Evolutionary conservation across 164 flowering plant genomes (phyloP), one percentile per base, ranked within the genome.

Genomic region (Chimonanthus salicifolius): DNA sequence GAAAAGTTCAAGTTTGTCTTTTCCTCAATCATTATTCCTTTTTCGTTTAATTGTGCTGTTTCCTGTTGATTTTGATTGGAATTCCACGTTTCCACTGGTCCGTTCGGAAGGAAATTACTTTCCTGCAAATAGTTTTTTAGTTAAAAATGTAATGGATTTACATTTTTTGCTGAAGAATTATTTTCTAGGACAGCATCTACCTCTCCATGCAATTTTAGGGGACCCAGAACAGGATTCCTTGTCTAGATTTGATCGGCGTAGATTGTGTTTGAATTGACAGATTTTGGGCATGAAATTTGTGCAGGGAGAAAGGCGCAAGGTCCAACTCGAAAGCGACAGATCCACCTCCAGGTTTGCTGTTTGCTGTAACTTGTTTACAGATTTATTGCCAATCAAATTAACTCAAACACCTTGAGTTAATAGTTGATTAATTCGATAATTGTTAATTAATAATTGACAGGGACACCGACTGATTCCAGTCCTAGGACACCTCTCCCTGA

Each of bases 401-500:
- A n/a, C 33, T 54, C 10, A 10, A 11, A 11, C 60, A 11, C 60
- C n/a, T 54, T 54, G 11, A 9, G 2, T n/a, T 66, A 13, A 44
- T 15, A 10, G n/a, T 45, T 13, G 15, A 13, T 66, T 66, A 16
- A 46, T 45, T 66, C n/a, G 15, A 66, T 66, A 44, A 21, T 46
- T 74, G 11, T 10, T 76, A 77, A 77, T 79, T 76, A 21, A 79
- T 64, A 80, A 81, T 86, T 83, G 83, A 81, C 88, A 94, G 97
- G 84, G 80, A 78, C 84, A 64, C 78, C 50, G 67, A 80, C 82
- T 80, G 92, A 83, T 73, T 78, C 87, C n/a, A 95, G 91, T 43
- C 91, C 96, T 89, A 82, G 88, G 74, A 84, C 93, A 75, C 85
- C 94, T 84, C 87, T 93, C 85, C 99, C 98, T 74, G 94, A 93